These are phyloP conservation scores for Cytospora schulzeri DNA, from an alignment of 2,329 filamentous ascomycete species.

Conservation along the genomic window DNA sequence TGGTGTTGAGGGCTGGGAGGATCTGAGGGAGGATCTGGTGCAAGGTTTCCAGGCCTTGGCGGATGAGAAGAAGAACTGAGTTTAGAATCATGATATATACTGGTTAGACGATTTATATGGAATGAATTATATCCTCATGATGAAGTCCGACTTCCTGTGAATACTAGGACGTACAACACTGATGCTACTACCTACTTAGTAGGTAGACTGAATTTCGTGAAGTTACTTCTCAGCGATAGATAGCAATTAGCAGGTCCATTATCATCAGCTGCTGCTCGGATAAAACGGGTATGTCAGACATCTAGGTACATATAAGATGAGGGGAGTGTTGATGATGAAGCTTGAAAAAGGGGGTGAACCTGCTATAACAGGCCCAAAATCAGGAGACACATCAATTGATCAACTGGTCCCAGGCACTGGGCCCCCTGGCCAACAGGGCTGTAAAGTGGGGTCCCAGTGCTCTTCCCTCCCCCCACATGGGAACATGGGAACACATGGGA, in stretches of 20 bases:
- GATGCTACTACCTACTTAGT: too few relatives aligned
- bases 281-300: too few relatives aligned
- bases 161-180: too few relatives aligned
- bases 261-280: too few relatives aligned
- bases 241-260: too few relatives aligned
- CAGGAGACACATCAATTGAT: background rate
- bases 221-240: too few relatives aligned
- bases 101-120: too few relatives aligned
- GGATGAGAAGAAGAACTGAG: conserved; percentile 31
- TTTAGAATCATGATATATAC: background rate
- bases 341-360: background rate
- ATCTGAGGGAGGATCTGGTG: conserved; percentile 75
- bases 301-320: background rate
- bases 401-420: background rate
- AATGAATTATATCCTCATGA: too few relatives aligned
- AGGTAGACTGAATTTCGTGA: too few relatives aligned
- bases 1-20: conserved; percentile 84
- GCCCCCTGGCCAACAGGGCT: background rate
- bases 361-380: background rate
- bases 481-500: too few relatives aligned
- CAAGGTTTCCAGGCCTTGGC: conserved; percentile 63
- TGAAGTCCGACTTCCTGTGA: too few relatives aligned
- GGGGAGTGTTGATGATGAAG: background rate
- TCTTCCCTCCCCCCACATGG: background rate
- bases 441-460: background rate